A percentile compares a stretch with the other conserved stretches of the same genome.
Evolutionary conservation across 2,329 filamentous ascomycete species (phyloP).

Genomic region (Fusarium fujikuroi): DNA sequence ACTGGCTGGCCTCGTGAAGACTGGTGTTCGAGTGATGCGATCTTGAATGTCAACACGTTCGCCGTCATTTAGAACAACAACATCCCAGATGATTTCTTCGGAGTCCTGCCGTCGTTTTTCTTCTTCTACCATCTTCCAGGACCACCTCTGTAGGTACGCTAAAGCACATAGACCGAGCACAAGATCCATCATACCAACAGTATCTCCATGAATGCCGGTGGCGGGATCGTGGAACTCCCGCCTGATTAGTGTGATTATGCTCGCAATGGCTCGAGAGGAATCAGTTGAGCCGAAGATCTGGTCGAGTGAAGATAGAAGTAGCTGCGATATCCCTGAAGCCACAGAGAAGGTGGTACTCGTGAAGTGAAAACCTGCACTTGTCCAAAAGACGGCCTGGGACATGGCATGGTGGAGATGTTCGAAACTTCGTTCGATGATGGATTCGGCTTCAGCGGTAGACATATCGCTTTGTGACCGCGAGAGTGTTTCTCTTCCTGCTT

Average conservation of each 20-base stretch:
- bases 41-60: conserved; percentile 64
- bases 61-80: conserved; percentile 70
- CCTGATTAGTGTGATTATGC: conserved; percentile 71
- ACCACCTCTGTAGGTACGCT: conserved; percentile 69
- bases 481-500: conserved; percentile 63
- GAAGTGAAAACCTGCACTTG: conserved; percentile 68
- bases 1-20: conserved; percentile 1
- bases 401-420: conserved; percentile 67
- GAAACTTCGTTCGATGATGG: conserved; percentile 65
- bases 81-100: conserved; percentile 73
- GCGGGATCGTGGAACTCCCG: conserved; percentile 72
- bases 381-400: conserved; percentile 69
- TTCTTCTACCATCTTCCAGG: conserved; percentile 61
- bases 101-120: conserved; percentile 58
- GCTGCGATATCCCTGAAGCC: conserved; percentile 66
- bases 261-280: conserved; percentile 73
- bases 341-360: conserved; percentile 65
- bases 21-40: not conserved
- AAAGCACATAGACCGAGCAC: conserved; percentile 69
- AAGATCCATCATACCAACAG: conserved; percentile 70
- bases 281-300: conserved; percentile 76
- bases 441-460: conserved; percentile 64
- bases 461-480: conserved; percentile 58
- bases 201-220: conserved; percentile 68
- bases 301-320: conserved; percentile 69